Conservation (phyloP, 352 stramenopile species). For the Globisporangium camurandrum region DNA sequence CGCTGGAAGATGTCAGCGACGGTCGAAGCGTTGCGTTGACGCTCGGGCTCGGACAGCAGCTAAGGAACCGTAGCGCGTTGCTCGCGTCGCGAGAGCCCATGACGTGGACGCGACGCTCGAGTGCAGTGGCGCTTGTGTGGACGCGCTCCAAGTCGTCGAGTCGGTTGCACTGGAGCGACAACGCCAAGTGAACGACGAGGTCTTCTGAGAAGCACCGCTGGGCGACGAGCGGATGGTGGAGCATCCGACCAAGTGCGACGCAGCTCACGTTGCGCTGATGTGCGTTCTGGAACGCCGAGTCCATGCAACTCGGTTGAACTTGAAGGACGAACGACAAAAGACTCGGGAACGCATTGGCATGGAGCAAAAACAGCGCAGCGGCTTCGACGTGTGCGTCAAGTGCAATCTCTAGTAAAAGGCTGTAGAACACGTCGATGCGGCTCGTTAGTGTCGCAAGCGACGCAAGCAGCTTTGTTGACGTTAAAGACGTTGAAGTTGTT, state of each 20-base stretch:
- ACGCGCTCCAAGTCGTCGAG: slow-evolving; percentile 55
- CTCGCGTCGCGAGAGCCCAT: slow-evolving; percentile 45
- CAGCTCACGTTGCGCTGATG: slow-evolving; percentile 66
- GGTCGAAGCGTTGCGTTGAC: slow-evolving; percentile 32
- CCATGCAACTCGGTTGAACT: slow-evolving; percentile 49
- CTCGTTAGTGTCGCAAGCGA: slow-evolving; percentile 22
- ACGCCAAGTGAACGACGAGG: slow-evolving; percentile 54
- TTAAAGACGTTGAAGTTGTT: too few species aligned
- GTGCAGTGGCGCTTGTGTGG: slow-evolving; percentile 13
- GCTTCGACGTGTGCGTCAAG: slow-evolving; percentile 20
- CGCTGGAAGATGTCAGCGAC: slow-evolving; percentile 34
- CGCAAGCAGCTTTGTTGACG: slow-evolving; percentile 15
- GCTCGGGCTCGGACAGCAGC: slow-evolving; percentile 28
- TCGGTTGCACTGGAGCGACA: slow-evolving; percentile 63
- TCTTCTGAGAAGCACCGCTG: slow-evolving; percentile 45
- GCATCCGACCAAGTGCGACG: slow-evolving; percentile 51
- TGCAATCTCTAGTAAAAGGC: slow-evolving; percentile 36
- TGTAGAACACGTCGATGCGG: slow-evolving; percentile 38
- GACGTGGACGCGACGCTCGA: slow-evolving; percentile 37
- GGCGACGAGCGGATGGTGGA: slow-evolving; percentile 26
- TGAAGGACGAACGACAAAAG: slow-evolving; percentile 45
- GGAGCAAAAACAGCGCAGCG: slow-evolving; percentile 33
- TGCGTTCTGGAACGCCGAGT: slow-evolving; percentile 32
- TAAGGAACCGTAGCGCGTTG: slow-evolving; percentile 48
- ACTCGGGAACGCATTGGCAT: slow-evolving; percentile 28